Evolutionary conservation across 2,329 filamentous ascomycete genomes (phyloP), one percentile per base, ranked within the genome.

Genomic region (Fusarium sp.): DNA sequence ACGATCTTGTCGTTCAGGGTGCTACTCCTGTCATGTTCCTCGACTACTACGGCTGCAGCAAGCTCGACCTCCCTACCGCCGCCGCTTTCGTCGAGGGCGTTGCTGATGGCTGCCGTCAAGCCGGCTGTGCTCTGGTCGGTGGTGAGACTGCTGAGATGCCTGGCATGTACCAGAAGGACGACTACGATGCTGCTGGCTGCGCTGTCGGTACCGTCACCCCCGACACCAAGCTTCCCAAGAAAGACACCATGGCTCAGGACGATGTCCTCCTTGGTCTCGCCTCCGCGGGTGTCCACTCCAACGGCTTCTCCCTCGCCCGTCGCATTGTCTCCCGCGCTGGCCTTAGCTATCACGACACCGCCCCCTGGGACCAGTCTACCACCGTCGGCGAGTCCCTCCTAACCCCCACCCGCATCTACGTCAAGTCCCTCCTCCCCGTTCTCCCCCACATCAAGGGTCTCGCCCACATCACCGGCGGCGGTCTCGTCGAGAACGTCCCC

Each of bases 61-160:
- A 91, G 79, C 87, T 99, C 20, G 89, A 96, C 72, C 87, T 95
- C 8, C 84, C 89, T 36, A 89, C 89, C 4, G 93, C 93, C 0
- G 90, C 91, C 10, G 86, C 89, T n/a, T 98, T 99, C 77, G 92
- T 99, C 40, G 88, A 93, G 76, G 94, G 96, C 68, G 93, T 99
- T 3, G 93, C 94, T 2, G 86, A 90, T 29, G 96, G 96, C 51
- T 99, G 96, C 81, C 88, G 89, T 65, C 88, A 93, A 76, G 89
- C 95, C 0, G 91, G 91, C 46, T 97, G 95, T 76, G 94, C 94
- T 14, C 86, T 99, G 3, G 92, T 98, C n/a, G 96, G 96, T 38
- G 96, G 96, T 46, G 96, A 99, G 82, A 99, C 96, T 0, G 96
- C 96, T 6, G 96, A 99, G 82, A 98, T 99, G 96, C 95, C 95